Evolutionary conservation across 2,329 filamentous ascomycete species (phyloP).

Genomic region (Monilinia fructicola): DNA sequence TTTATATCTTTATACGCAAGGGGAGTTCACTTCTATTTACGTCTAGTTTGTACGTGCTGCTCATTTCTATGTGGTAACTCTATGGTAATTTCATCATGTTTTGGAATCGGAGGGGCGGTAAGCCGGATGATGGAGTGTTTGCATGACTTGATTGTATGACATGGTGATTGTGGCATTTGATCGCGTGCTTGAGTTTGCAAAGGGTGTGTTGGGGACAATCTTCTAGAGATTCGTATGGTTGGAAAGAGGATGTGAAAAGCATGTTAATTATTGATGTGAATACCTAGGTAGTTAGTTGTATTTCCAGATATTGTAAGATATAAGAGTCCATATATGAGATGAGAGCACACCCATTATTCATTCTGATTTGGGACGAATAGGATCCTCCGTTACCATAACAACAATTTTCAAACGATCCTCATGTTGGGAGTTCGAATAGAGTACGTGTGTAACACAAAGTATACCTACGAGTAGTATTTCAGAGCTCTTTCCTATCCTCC

Average conservation of each 20-base stretch:
- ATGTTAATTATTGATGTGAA: background rate
- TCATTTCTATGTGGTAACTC: slow-evolving; percentile 17
- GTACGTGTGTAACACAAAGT: slow-evolving; percentile 1
- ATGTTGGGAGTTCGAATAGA: slow-evolving; percentile 1
- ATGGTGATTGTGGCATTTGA: background rate
- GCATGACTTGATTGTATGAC: background rate
- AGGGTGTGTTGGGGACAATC: background rate
- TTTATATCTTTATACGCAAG: background rate
- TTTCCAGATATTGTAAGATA: background rate
- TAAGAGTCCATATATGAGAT: background rate
- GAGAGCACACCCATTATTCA: background rate
- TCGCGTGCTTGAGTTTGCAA: no score
- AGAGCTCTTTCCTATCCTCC: background rate
- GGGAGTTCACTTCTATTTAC: background rate
- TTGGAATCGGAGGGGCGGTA: background rate
- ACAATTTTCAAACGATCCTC: background rate
- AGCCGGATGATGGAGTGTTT: background rate
- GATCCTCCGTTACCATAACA: background rate
- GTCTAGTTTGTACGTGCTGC: background rate
- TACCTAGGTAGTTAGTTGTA: background rate
- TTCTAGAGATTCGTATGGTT: background rate
- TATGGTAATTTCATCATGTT: slow-evolving; percentile 2
- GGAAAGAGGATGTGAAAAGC: background rate
- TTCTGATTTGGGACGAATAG: background rate
- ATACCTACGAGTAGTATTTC: background rate